A percentile compares a stretch with the other conserved stretches of the same genome.
These are phyloP conservation scores for Cercospora sojina DNA, from an alignment of 2,329 filamentous ascomycete genomes.

Conservation along the genomic window DNA sequence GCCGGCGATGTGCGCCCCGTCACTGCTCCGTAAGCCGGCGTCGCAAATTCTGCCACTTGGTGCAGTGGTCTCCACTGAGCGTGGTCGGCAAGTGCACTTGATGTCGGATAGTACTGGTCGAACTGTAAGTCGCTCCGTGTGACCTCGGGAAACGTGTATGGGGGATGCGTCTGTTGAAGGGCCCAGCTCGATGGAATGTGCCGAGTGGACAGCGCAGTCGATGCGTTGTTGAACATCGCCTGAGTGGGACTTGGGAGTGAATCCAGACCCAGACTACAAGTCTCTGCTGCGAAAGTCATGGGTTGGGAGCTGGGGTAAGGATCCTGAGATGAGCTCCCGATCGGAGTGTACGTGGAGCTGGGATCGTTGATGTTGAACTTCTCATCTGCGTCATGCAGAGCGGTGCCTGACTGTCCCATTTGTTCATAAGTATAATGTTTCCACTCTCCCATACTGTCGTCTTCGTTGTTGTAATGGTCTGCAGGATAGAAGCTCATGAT, in stretches of 20 bases:
- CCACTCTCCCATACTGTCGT: conserved; percentile 14
- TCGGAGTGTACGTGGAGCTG: conserved; percentile 4
- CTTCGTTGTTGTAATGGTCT: conserved; percentile 15
- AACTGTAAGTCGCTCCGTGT: conserved; percentile 3
- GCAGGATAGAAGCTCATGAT: conserved; percentile 25
- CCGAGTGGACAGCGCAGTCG: neutral
- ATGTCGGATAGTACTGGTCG: conserved; percentile 20
- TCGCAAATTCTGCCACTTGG: neutral
- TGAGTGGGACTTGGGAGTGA: conserved; percentile 24
- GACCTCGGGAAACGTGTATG: conserved; percentile 2
- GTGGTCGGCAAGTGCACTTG: conserved; percentile 17
- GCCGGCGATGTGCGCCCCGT: conserved; percentile 24
- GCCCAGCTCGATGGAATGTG: conserved; percentile 1
- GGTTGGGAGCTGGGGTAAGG: conserved; percentile 19
- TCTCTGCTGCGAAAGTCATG: conserved; percentile 22
- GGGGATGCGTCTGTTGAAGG: neutral
- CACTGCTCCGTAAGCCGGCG: conserved; percentile 3
- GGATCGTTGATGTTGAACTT: conserved; percentile 5
- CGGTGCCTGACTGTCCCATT: neutral
- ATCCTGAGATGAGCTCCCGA: conserved; percentile 14
- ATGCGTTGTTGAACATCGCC: conserved; percentile 16
- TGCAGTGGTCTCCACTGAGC: conserved; percentile 5
- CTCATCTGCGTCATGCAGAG: conserved; percentile 1
- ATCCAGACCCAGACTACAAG: conserved; percentile 12
- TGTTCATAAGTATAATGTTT: conserved; percentile 18